A percentile compares a stretch with the other conserved stretches of the same genome.
Conservation (phyloP, 1,139 yeast species). For the Arxiozyma bovina region DNA sequence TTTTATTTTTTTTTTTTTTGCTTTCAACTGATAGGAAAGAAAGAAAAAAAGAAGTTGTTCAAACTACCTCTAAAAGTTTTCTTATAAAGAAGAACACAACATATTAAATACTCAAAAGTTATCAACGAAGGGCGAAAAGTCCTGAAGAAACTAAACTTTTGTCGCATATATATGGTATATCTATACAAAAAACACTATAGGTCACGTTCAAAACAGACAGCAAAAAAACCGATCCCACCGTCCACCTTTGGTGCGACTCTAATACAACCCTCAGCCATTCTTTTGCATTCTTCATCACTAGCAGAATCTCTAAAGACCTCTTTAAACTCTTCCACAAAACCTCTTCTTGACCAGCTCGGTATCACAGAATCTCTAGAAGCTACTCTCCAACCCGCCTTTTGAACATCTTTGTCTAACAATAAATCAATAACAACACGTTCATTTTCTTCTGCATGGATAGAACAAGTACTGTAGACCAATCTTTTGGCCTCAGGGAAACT, state of each 20-base stretch:
- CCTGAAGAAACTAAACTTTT: neutral
- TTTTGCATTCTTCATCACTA: conserved; percentile 34
- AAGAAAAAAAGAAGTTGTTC: neutral
- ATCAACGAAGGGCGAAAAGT: neutral
- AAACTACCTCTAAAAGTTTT: neutral
- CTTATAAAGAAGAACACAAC: neutral
- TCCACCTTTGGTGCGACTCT: conserved; percentile 78
- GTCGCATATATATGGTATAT: neutral
- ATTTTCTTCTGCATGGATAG: conserved; percentile 86
- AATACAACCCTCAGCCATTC: conserved; percentile 76
- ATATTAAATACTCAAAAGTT: too few relatives aligned
- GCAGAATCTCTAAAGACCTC: conserved; percentile 38
- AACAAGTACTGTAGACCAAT: conserved; percentile 93
- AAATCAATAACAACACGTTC: conserved; percentile 82
- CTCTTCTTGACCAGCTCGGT: conserved; percentile 82
- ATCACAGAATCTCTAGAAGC: conserved; percentile 56
- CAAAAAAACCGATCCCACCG: conserved; percentile 97
- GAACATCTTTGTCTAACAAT: conserved; percentile 52
- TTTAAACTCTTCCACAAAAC: conserved; percentile 57
- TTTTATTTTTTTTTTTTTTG: too few relatives aligned
- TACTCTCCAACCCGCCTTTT: conserved; percentile 64
- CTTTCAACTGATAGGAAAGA: neutral
- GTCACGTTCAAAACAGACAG: conserved; percentile 43
- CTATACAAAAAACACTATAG: neutral
- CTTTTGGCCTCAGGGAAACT: conserved; percentile 64